Percentiles rank a stretch among this genome's conserved stretches.
Conservation (phyloP, 139 green algal genomes). For the Chara braunii region DNA sequence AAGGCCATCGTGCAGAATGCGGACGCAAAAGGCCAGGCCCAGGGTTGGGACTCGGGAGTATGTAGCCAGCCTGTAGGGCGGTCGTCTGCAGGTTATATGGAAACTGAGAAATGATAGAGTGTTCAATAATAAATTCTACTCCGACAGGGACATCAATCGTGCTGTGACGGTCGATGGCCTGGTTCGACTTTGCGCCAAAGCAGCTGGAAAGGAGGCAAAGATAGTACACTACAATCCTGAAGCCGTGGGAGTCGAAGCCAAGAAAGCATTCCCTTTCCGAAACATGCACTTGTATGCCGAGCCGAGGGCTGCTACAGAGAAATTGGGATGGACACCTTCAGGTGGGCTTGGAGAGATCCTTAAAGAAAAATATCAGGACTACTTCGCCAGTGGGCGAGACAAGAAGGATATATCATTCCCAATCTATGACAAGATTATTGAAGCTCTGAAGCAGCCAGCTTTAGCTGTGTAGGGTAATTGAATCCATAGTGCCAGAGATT, state of each 20-base stretch:
- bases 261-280: constrained; percentile 56
- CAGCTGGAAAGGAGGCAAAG: constrained; percentile 37
- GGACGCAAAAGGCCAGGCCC: too few species aligned
- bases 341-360: constrained; percentile 33
- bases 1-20: too few species aligned
- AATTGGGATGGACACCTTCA: constrained; percentile 34
- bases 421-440: constrained; percentile 49
- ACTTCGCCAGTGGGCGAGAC: constrained; percentile 36
- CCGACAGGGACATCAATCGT: constrained; percentile 43
- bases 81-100: too few species aligned
- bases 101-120: too few species aligned
- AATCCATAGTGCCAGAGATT: too few species aligned
- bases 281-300: constrained; percentile 47
- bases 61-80: too few species aligned
- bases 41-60: too few species aligned
- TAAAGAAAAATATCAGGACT: constrained; percentile 40
- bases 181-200: constrained; percentile 42
- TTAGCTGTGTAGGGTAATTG: too few species aligned
- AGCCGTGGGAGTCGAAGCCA: constrained; percentile 46
- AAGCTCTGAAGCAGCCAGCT: constrained; percentile 12
- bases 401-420: constrained; percentile 50
- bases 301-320: constrained; percentile 35
- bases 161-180: constrained; percentile 52
- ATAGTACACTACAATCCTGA: constrained; percentile 54
- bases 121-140: too few species aligned